phyloP scores from a whole-genome alignment of 2,329 filamentous ascomycete species.

The Cladosporium sp. region DNA sequence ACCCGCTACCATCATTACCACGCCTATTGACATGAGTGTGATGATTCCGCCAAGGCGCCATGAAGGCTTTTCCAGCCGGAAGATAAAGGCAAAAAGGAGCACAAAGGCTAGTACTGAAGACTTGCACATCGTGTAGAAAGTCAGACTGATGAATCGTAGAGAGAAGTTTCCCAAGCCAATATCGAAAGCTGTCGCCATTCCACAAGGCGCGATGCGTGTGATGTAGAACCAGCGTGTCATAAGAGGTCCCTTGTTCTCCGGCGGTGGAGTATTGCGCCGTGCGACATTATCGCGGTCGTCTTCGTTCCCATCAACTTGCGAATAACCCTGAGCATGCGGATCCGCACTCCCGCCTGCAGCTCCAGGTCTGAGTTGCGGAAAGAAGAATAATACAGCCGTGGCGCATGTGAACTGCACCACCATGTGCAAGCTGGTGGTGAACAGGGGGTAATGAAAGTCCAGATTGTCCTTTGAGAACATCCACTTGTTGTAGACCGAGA shows the following conservation, averaged over 20 bases:
- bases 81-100: conserved; percentile 88
- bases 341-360: not conserved
- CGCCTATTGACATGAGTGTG: conserved; percentile 82
- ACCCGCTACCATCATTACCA: conserved; percentile 97
- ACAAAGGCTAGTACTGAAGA: conserved; percentile 94
- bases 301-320: conserved; percentile 15
- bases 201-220: conserved; percentile 86
- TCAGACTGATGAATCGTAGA: conserved; percentile 91
- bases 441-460: conserved; percentile 90
- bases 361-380: conserved; percentile 74
- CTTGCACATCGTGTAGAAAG: conserved; percentile 99
- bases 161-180: conserved; percentile 96
- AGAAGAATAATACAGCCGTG: conserved; percentile 69
- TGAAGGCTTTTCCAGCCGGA: conserved; percentile 83
- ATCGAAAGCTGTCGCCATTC: conserved; percentile 86
- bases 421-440: conserved; percentile 95
- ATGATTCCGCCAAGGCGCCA: conserved; percentile 84
- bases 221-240: conserved; percentile 92
- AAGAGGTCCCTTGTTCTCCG: conserved; percentile 48
- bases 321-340: conserved; percentile 13
- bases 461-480: conserved; percentile 87
- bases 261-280: conserved; percentile 3
- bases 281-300: not conserved
- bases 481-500: conserved; percentile 99
- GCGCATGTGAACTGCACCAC: conserved; percentile 84